phyloP scores from a whole-genome alignment of 2,329 filamentous ascomycete genomes.

The Penicillium frequentans region DNA sequence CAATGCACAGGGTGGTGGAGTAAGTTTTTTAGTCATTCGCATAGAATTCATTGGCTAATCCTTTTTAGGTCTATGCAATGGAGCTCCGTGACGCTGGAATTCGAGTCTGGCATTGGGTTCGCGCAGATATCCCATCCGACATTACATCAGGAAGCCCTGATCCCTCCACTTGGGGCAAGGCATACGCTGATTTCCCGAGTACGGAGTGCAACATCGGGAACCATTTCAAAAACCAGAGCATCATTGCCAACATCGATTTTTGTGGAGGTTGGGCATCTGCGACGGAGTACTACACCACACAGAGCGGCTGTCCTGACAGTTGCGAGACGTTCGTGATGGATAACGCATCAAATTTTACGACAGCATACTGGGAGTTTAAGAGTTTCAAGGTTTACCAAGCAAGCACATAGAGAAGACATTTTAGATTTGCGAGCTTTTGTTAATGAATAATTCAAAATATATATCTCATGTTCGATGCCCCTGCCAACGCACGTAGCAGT shows the following conservation, averaged over 20 bases:
- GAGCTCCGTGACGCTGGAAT: neutral
- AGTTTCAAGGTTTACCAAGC: slow-evolving; percentile 57
- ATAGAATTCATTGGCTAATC: neutral
- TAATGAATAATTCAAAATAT: neutral
- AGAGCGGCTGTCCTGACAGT: slow-evolving; percentile 48
- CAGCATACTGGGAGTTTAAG: slow-evolving; percentile 67
- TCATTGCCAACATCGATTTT: neutral
- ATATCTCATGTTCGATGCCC: neutral
- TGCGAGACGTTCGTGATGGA: slow-evolving; percentile 60
- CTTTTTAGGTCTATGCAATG: neutral
- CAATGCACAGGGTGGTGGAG: neutral
- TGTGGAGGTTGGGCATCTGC: neutral
- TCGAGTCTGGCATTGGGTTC: neutral
- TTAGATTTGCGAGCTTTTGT: neutral
- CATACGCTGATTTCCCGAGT: neutral
- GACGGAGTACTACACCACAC: slow-evolving; percentile 27
- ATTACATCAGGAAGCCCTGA: neutral
- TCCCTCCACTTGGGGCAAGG: neutral
- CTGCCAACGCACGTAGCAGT: neutral
- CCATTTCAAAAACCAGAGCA: neutral
- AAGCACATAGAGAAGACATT: neutral
- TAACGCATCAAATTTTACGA: slow-evolving; percentile 56
- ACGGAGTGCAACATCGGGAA: neutral
- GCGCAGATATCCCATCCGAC: neutral
- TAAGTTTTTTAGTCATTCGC: neutral